Conservation (phyloP, 495 filamentous ascomycete species). For the Hypoxylon lienhwacheense region DNA sequence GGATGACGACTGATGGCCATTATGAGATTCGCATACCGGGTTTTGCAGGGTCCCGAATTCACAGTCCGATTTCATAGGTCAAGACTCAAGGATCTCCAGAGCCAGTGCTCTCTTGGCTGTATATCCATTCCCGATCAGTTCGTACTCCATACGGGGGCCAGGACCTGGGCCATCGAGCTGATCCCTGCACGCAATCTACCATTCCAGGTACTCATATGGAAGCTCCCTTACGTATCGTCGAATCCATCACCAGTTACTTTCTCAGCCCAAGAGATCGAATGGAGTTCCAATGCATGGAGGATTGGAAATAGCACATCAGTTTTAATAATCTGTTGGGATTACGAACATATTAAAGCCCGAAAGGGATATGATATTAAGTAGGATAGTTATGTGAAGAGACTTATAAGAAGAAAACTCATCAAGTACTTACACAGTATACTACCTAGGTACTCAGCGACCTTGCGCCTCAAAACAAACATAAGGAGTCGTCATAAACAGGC, state of each 20-base stretch:
- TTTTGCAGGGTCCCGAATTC: constrained; percentile 16
- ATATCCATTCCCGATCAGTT: constrained; percentile 24
- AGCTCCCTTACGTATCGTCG: constrained; percentile 19
- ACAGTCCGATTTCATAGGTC: constrained; percentile 16
- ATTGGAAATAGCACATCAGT: too few relatives aligned
- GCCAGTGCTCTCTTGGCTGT: constrained; percentile 23
- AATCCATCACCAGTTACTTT: too few relatives aligned
- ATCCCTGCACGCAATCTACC: constrained; percentile 31
- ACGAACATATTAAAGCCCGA: too few relatives aligned
- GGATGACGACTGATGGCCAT: constrained; percentile 13
- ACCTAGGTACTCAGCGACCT: neutral
- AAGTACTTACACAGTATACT: neutral
- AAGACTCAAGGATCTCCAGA: constrained; percentile 33
- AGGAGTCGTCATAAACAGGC: constrained; percentile 3
- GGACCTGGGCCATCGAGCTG: constrained; percentile 4
- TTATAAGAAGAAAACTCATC: too few relatives aligned
- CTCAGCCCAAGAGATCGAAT: too few relatives aligned
- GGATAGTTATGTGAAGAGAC: too few relatives aligned
- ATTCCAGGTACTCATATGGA: constrained; percentile 11
- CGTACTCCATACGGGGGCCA: constrained; percentile 16
- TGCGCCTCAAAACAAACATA: constrained; percentile 22
- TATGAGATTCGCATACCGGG: constrained; percentile 24
- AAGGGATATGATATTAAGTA: too few relatives aligned
- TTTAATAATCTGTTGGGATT: too few relatives aligned
- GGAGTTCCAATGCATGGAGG: too few relatives aligned